Evolutionary conservation across 805 yeast species (phyloP), one percentile per base, ranked within the genome.

Genomic region (Suhomyces faveliae): DNA sequence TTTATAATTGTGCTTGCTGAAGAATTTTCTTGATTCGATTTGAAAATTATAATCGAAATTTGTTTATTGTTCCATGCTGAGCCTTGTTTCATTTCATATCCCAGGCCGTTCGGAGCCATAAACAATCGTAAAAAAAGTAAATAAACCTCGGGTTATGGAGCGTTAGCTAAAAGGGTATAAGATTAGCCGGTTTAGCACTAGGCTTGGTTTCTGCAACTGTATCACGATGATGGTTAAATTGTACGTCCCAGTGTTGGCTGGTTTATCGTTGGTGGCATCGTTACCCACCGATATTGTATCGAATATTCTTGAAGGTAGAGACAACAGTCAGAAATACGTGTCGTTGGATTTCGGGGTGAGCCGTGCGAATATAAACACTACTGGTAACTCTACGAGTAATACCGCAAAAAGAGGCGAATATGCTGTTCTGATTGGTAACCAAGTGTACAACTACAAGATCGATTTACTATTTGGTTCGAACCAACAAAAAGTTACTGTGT

Each of bases 21-120:
- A n/a, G n/a, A n/a, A n/a, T n/a, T n/a, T n/a, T n/a, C 52, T 25
- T 25, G 29, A 12, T 12, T 25, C 13, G 29, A 25, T n/a, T 25
- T n/a, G 29, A n/a, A 25, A 25, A 25, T 25, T 25, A 5, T n/a
- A 12, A 22, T 4, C n/a, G 30, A 27, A 27, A 27, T n/a, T 27
- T 5, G n/a, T 11, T 4, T 27, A 27, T 27, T 27, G 30, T 27
- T 27, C 29, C 7, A 9, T n/a, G 15, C 30, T 27, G 15, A 27
- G 30, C 30, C 30, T n/a, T 27, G 15, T n/a, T n/a, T n/a, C n/a
- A n/a, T n/a, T 5, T n/a, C 30, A 27, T n/a, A n/a, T n/a, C 30
- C 2, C n/a, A n/a, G n/a, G n/a, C n/a, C n/a, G n/a, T n/a, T n/a
- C n/a, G n/a, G n/a, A n/a, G n/a, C n/a, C n/a, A n/a, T n/a, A n/a